Percentiles rank a stretch among this genome's conserved stretches.
These are phyloP conservation scores for Plasmodium sp. DNA, from an alignment of 169 alveolate genomes.

Conservation along the genomic window DNA sequence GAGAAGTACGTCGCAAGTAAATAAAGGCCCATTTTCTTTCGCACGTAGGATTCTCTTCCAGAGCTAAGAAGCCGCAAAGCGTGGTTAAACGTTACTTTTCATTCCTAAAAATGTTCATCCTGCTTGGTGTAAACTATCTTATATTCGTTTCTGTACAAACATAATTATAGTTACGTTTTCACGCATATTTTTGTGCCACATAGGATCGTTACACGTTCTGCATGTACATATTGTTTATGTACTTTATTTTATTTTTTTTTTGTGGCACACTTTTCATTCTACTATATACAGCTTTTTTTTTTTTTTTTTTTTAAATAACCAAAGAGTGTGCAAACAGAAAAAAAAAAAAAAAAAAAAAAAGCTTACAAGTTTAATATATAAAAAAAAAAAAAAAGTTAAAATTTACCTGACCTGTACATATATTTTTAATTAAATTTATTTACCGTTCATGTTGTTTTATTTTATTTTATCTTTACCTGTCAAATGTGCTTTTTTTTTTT, in stretches of 20 bases:
- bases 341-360: too few species aligned
- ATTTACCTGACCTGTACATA: slow-evolving; percentile 17
- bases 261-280: neutral
- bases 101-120: neutral
- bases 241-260: slow-evolving; percentile 27
- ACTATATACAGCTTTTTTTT: slow-evolving; percentile 20
- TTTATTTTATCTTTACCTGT: slow-evolving; percentile 15
- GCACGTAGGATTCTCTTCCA: neutral
- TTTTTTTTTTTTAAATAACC: slow-evolving; percentile 9
- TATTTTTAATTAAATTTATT: slow-evolving; percentile 15
- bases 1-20: neutral
- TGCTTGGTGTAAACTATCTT: neutral
- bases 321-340: neutral
- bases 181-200: neutral
- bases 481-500: slow-evolving; percentile 3
- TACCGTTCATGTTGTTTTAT: neutral
- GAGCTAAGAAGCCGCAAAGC: neutral
- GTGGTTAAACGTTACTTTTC: neutral
- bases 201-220: neutral
- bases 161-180: neutral
- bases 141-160: neutral
- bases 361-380: neutral
- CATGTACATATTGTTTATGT: neutral
- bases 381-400: slow-evolving; percentile 10
- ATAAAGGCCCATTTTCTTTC: neutral